These are phyloP conservation scores for Komagataella kurtzmanii DNA, from an alignment of 805 yeast species.

Conservation along the genomic window DNA sequence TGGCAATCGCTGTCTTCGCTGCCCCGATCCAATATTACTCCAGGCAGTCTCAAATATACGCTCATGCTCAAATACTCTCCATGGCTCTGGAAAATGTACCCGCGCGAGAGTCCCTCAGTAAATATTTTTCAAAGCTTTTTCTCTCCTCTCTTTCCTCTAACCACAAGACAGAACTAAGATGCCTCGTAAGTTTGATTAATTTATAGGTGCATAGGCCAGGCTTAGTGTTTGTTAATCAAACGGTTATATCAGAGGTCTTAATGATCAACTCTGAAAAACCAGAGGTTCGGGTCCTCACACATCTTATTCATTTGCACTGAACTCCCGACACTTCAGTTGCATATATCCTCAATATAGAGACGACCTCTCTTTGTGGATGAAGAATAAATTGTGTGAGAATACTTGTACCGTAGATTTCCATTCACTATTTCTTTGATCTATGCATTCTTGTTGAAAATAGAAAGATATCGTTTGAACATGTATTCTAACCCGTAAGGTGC, in stretches of 20 bases:
- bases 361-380: background rate
- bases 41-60: background rate
- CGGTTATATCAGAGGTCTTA: background rate
- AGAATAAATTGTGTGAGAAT: background rate
- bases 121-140: background rate
- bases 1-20: background rate
- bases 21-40: background rate
- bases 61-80: background rate
- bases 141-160: background rate
- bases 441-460: background rate
- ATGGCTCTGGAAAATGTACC: background rate
- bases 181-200: slow-evolving; percentile 42
- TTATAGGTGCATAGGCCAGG: background rate
- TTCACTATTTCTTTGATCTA: background rate
- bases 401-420: background rate
- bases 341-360: slow-evolving; percentile 7
- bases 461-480: background rate
- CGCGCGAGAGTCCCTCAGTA: background rate
- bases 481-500: slow-evolving; percentile 45
- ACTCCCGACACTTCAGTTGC: slow-evolving; percentile 83
- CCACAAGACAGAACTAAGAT: slow-evolving; percentile 23
- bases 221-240: background rate
- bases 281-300: slow-evolving; percentile 68
- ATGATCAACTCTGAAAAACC: slow-evolving; percentile 2
- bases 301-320: slow-evolving; percentile 37